Evolutionary conservation across 2,329 filamentous ascomycete genomes (phyloP).

Genomic region (Hortaea sp.): DNA sequence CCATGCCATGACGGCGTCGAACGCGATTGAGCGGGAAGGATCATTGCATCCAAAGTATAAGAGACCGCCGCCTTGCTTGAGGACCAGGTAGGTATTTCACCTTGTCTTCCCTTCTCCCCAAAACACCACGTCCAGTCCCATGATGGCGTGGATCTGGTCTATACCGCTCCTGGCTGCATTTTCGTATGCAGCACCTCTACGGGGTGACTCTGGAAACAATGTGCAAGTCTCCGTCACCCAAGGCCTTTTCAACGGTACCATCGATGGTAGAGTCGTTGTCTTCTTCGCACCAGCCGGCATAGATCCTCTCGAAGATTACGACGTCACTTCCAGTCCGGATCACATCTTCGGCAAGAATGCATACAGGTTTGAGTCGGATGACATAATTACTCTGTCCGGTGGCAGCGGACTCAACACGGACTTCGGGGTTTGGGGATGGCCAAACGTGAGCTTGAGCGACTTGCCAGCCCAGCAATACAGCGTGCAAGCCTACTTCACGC

Average conservation of each 20-base stretch:
- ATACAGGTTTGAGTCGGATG: slow-evolving; percentile 14
- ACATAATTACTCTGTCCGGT: slow-evolving; percentile 18
- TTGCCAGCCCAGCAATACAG: slow-evolving; percentile 24
- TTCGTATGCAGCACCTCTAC: background rate
- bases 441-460: slow-evolving; percentile 23
- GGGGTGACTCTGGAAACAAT: slow-evolving; percentile 5
- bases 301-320: slow-evolving; percentile 27
- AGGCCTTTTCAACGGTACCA: slow-evolving; percentile 19
- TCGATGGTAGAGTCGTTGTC: slow-evolving; percentile 24
- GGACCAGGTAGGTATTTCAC: too few relatives aligned
- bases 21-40: too few relatives aligned
- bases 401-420: slow-evolving; percentile 18
- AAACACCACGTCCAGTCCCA: too few relatives aligned
- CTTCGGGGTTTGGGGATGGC: slow-evolving; percentile 26
- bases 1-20: too few relatives aligned
- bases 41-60: too few relatives aligned
- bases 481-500: slow-evolving; percentile 27
- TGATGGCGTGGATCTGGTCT: too few relatives aligned
- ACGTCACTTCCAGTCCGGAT: slow-evolving; percentile 26
- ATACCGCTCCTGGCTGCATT: background rate
- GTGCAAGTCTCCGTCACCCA: slow-evolving; percentile 21
- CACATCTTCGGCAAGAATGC: slow-evolving; percentile 31
- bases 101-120: too few relatives aligned
- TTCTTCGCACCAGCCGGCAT: slow-evolving; percentile 26
- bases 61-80: too few relatives aligned